Percentiles rank a stretch among this genome's conserved stretches.
phyloP scores from a whole-genome alignment of 371 early-diverging fungal genomes.

The Mucor plumbeus region DNA sequence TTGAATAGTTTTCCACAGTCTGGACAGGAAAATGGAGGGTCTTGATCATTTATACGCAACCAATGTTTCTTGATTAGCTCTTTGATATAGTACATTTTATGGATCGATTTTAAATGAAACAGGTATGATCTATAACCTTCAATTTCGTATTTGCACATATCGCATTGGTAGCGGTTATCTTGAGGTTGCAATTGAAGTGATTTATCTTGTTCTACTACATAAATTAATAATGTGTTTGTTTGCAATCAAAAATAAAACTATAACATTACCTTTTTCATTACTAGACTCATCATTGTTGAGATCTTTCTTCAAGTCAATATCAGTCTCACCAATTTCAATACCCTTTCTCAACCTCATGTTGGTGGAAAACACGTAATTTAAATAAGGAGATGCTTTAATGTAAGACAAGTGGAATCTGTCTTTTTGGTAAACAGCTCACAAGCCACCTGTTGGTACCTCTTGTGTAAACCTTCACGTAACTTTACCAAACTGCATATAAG shows the following conservation, averaged over 20 bases:
- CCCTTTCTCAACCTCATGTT: not conserved
- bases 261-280: not conserved
- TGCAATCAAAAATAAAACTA: not conserved
- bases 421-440: not conserved
- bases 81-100: not conserved
- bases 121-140: not conserved
- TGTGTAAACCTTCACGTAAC: too few relatives aligned
- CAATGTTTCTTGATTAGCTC: not conserved
- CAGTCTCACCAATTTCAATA: not conserved
- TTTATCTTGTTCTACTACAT: too few relatives aligned
- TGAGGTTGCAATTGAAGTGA: not conserved
- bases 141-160: slow-evolving; percentile 1
- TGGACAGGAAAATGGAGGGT: not conserved
- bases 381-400: not conserved
- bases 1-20: not conserved
- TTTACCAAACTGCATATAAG: too few relatives aligned
- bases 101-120: not conserved
- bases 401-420: not conserved
- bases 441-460: not conserved
- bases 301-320: not conserved
- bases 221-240: not conserved
- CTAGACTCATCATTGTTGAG: not conserved
- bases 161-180: not conserved
- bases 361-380: not conserved
- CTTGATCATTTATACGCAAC: not conserved